Conservation (phyloP, 257 asterid genomes). For the Ajuga chamaepitys region DNA sequence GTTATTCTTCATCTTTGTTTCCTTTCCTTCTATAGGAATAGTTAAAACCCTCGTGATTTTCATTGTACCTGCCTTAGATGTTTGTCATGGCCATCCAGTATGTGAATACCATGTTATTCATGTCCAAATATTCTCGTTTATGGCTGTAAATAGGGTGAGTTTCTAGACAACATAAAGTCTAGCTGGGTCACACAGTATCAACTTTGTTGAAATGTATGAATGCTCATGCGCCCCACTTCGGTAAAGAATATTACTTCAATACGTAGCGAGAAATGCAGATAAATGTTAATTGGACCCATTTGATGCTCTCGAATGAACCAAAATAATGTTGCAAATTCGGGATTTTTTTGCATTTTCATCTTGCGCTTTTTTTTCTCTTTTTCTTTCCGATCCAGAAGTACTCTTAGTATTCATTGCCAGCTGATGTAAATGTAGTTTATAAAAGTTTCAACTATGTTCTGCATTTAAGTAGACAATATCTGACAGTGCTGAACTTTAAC, state of each 20-base stretch:
- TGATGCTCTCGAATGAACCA: not conserved
- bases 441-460: not conserved
- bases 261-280: not conserved
- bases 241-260: not conserved
- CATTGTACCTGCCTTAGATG: not conserved
- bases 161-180: not conserved
- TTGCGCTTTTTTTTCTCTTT: not conserved
- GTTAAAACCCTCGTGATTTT: not conserved
- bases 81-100: not conserved
- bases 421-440: conserved; percentile 2
- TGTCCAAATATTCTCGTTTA: not conserved
- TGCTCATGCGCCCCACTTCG: not conserved
- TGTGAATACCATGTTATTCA: not conserved
- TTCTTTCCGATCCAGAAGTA: not conserved
- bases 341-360: not conserved
- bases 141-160: not conserved
- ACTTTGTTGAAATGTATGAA: not conserved
- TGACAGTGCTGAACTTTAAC: not conserved
- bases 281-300: not conserved
- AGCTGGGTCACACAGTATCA: not conserved
- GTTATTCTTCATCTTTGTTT: conserved; percentile 6
- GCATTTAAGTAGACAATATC: not conserved
- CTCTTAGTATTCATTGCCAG: not conserved
- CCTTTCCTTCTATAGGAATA: not conserved
- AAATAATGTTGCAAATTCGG: not conserved